These are phyloP conservation scores for Dictyostelium intermedium DNA, from an alignment of 78 protist genomes.

Conservation along the genomic window DNA sequence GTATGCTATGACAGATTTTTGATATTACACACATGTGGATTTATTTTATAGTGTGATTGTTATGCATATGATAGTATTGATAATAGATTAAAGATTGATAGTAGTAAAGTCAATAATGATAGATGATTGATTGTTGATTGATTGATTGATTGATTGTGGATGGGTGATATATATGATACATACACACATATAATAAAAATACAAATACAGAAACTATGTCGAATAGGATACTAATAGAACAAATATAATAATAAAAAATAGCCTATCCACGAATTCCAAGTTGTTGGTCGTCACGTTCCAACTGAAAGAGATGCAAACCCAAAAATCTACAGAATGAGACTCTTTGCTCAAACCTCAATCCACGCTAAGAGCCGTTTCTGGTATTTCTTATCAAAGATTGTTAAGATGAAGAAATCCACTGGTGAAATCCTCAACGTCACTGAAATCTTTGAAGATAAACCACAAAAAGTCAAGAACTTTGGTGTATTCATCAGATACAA, in stretches of 20 bases:
- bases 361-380: slow-evolving; percentile 98
- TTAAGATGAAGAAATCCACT: slow-evolving; percentile 94
- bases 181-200: too few relatives aligned
- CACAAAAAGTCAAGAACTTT: slow-evolving; percentile 93
- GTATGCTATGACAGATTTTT: not conserved
- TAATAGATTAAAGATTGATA: not conserved
- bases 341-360: slow-evolving; percentile 98
- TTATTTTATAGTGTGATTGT: not conserved
- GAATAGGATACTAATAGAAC: not conserved
- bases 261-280: slow-evolving; percentile 88
- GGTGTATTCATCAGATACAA: slow-evolving; percentile 98
- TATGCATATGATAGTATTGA: too few relatives aligned
- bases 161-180: too few relatives aligned
- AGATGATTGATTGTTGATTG: not conserved
- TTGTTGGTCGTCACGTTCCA: slow-evolving; percentile 93
- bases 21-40: not conserved
- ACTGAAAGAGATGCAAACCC: slow-evolving; percentile 88
- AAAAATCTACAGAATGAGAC: slow-evolving; percentile 96
- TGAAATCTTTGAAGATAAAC: slow-evolving; percentile 94
- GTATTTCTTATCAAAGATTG: slow-evolving; percentile 94
- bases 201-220: too few relatives aligned
- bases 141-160: not conserved
- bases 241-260: not conserved
- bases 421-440: slow-evolving; percentile 96
- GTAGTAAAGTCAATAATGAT: too few relatives aligned